These are phyloP conservation scores for Sphaerulina vaccinii DNA, from an alignment of 2,329 filamentous ascomycete species.

Conservation along the genomic window DNA sequence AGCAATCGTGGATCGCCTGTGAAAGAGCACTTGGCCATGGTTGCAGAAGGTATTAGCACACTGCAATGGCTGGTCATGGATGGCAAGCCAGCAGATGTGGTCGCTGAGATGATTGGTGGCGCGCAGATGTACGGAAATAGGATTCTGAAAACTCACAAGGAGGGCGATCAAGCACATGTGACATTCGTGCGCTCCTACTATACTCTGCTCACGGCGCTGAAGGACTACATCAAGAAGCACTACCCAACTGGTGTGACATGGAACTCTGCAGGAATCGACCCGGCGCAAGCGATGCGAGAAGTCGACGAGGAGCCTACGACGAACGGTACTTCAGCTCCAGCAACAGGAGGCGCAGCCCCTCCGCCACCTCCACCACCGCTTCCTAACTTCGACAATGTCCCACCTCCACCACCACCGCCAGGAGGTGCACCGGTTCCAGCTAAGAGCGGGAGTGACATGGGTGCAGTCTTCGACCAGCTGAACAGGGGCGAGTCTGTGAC, in stretches of 20 bases:
- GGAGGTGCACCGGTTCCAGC: constrained; percentile 52
- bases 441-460: constrained; percentile 60
- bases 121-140: constrained; percentile 95
- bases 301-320: constrained; percentile 43
- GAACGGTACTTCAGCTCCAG: constrained; percentile 47
- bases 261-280: constrained; percentile 76
- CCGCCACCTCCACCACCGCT: constrained; percentile 67
- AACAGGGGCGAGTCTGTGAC: constrained; percentile 90
- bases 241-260: constrained; percentile 78
- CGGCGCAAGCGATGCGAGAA: constrained; percentile 65
- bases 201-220: constrained; percentile 79
- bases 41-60: constrained; percentile 85
- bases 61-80: constrained; percentile 89
- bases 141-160: constrained; percentile 87
- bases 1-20: constrained; percentile 71
- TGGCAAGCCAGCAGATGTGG: constrained; percentile 77
- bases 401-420: constrained; percentile 60
- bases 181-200: constrained; percentile 95
- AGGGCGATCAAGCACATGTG: constrained; percentile 73
- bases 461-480: constrained; percentile 85
- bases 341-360: constrained; percentile 57
- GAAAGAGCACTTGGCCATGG: constrained; percentile 80
- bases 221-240: constrained; percentile 80
- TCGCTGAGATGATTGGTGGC: constrained; percentile 77
- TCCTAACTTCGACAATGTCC: constrained; percentile 42